Evolutionary conservation across 495 filamentous ascomycete genomes (phyloP).

Genomic region (Barbatosphaeria neglecta): DNA sequence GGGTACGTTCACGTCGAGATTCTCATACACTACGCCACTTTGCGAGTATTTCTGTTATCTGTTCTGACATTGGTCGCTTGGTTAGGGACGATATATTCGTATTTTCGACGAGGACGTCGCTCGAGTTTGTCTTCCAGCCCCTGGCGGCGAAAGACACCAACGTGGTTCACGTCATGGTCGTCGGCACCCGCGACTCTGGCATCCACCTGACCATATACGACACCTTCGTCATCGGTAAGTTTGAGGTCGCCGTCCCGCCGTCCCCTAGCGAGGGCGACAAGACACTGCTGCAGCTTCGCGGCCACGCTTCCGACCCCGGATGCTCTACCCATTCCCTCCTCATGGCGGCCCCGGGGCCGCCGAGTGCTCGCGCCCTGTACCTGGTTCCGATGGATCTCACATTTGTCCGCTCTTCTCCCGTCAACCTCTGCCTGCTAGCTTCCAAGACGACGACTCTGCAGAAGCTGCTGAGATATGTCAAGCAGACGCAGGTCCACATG

Average conservation of each 20-base stretch:
- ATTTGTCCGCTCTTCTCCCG: constrained; percentile 67
- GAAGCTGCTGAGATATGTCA: constrained; percentile 72
- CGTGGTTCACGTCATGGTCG: constrained; percentile 69
- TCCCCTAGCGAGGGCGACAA: constrained; percentile 7
- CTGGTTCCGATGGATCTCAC: constrained; percentile 72
- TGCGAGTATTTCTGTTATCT: neutral
- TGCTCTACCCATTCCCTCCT: constrained; percentile 69
- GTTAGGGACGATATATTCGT: constrained; percentile 50
- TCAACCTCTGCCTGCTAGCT: constrained; percentile 69
- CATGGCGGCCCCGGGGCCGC: constrained; percentile 21
- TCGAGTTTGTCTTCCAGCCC: constrained; percentile 61
- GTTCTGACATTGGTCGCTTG: constrained; percentile 9
- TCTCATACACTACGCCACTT: no score
- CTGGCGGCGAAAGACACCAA: constrained; percentile 50
- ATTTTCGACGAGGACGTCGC: constrained; percentile 56
- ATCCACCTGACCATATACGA: constrained; percentile 82
- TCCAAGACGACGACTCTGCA: constrained; percentile 80
- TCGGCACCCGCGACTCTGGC: constrained; percentile 66
- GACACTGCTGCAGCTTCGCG: constrained; percentile 28
- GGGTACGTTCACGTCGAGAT: constrained; percentile 38
- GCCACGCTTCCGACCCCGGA: constrained; percentile 61
- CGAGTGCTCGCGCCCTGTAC: constrained; percentile 29
- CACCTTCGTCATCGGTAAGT: constrained; percentile 71
- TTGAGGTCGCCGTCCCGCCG: constrained; percentile 29
- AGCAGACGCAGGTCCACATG: constrained; percentile 64